Conservation (phyloP, 83 land plant species). For the Larix sibirica region DNA sequence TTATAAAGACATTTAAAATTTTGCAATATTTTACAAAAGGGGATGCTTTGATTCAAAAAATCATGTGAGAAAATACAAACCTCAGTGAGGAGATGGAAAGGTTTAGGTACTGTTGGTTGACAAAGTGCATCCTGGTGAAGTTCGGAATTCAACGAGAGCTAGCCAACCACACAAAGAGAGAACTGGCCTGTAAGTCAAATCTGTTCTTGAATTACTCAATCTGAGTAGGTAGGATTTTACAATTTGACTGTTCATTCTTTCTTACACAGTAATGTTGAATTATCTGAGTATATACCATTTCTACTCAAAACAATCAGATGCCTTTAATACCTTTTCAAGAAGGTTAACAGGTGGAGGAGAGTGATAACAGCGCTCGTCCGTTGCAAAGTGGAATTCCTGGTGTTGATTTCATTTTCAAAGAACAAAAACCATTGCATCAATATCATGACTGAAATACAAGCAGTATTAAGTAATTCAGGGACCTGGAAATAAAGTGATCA, state of each 20-base stretch:
- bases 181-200: slow-evolving; percentile 3
- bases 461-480: background rate
- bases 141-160: slow-evolving; percentile 65
- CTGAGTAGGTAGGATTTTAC: background rate
- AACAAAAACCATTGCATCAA: background rate
- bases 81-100: slow-evolving; percentile 85
- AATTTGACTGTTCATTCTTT: background rate
- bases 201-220: background rate
- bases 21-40: background rate
- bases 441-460: background rate
- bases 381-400: slow-evolving; percentile 82
- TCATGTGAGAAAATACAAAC: slow-evolving; percentile 23
- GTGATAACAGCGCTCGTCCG: slow-evolving; percentile 50
- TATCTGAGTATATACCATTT: too few species aligned
- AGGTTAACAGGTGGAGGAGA: slow-evolving; percentile 29
- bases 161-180: slow-evolving; percentile 10
- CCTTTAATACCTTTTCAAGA: slow-evolving; percentile 51
- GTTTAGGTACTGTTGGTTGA: slow-evolving; percentile 54
- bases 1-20: background rate
- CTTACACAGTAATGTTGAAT: too few species aligned
- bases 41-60: background rate
- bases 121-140: slow-evolving; percentile 21
- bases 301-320: background rate
- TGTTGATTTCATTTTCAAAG: background rate
- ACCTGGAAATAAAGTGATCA: background rate